Evolutionary conservation across 78 protist species (phyloP), one percentile per base, ranked within the genome.

Genomic region (Isochrysis galbana): DNA sequence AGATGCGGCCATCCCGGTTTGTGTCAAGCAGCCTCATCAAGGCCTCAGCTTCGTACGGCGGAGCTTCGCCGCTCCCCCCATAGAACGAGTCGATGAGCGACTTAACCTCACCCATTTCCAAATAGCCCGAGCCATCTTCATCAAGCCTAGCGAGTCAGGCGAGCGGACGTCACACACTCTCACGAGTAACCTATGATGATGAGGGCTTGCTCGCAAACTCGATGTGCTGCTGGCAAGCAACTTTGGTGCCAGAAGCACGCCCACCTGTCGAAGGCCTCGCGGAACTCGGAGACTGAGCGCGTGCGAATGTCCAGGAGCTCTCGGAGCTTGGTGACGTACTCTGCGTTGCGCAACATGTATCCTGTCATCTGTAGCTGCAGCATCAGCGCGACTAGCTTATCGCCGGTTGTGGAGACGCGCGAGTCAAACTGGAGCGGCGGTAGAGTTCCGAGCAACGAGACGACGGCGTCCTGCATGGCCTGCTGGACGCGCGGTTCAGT

Each of bases 351-450:
- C 29, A 78, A 34, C 51, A 78, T 39, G 87, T 78, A 78, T 2
- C 87, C 87, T 48, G 87, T 78, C 87, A 78, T 42, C 87, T 78
- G 87, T 19, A 78, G 87, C 87, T 78, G 87, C 36, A 42, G 51
- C 51, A 78, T 78, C 19, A 78, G 87, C 87, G 87, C 87, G 51
- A 48, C 51, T 19, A 78, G 51, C 51, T 25, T 39, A 19, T 78
- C 87, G 87, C n/a, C 51, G 0, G 87, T 78, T 11, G 87, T 78
- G 17, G 87, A 25, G 26, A 42, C 3, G 26, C 14, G n/a, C 4
- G 22, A 0, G 4, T 5, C 22, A 48, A 78, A 78, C 51, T 78
- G 39, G 14, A 77, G 26, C 87, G 87, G 32, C 36, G 87, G 87
- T 48, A 78, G 51, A 14, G 51, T 2, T 1, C 87, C 87, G 19